Conservation (phyloP, 768 basidiomycete genomes). For the Psilocybe tampanensis region DNA sequence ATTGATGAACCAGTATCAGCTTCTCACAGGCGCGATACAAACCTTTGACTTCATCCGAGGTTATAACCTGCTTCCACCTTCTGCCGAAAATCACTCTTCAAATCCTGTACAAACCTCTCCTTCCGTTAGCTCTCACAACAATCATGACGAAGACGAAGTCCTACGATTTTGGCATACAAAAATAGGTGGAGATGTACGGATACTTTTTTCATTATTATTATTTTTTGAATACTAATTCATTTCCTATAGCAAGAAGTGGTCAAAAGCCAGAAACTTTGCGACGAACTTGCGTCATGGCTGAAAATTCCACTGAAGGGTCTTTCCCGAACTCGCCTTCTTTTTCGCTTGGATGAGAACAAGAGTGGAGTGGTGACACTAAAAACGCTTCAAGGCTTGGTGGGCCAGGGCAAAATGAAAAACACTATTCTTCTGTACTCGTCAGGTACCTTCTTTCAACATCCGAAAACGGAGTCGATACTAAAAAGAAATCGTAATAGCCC, state of each 20-base stretch:
- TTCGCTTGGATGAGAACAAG: constrained; percentile 27
- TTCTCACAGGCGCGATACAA: constrained; percentile 19
- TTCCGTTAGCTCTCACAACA: background rate
- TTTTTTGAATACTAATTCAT: background rate
- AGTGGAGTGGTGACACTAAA: constrained; percentile 23
- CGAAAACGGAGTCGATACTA: too few relatives aligned
- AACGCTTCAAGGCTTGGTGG: constrained; percentile 24
- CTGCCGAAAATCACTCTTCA: constrained; percentile 3
- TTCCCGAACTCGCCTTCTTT: constrained; percentile 20
- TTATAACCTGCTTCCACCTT: constrained; percentile 13
- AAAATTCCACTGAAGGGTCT: constrained; percentile 18
- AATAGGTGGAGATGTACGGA: constrained; percentile 27
- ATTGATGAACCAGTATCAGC: constrained; percentile 15
- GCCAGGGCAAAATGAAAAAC: constrained; percentile 20
- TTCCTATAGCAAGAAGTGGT: constrained; percentile 17
- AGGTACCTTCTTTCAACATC: background rate
- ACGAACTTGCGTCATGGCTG: constrained; percentile 21
- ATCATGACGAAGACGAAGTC: constrained; percentile 1
- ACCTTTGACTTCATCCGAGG: constrained; percentile 15
- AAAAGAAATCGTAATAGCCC: constrained; percentile 1
- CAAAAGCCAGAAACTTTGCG: constrained; percentile 21
- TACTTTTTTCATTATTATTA: background rate
- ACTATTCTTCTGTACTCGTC: constrained; percentile 19
- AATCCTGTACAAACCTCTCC: background rate
- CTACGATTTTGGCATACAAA: constrained; percentile 26